Base-by-base conservation (phyloP, 306 rosid genomes). In the Pterocarpus macrocarpus region DNA sequence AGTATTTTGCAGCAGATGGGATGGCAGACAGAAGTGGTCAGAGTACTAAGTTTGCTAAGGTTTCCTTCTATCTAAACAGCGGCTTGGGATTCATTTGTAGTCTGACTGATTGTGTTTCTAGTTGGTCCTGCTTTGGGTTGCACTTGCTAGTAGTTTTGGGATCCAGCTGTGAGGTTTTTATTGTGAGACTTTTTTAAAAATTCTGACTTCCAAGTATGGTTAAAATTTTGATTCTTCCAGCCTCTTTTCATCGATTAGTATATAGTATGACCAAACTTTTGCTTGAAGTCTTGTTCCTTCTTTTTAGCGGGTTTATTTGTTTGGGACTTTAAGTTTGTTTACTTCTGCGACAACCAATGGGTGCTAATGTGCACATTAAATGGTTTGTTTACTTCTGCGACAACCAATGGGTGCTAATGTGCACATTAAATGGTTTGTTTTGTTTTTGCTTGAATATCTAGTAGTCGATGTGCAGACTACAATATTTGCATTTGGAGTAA, bases 81-180 rank as follows among this genome's bases (percentile, higher is more conserved):
- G 69, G 33, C 36, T 57, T 32, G 52, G 11, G 44, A 67, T 55
- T 69, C 69, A 10, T 32, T 43, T 39, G 41, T 30, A 15, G 44
- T 43, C 32, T 75, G 10, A 44, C 33, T 59, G 44, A 7, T 59
- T 63, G 45, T n/a, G 47, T 22, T 36, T 76, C 35, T 64, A 15
- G 50, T 5, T n/a, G 63, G 47, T 76, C 53, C 64, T 49, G 4
- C 49, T n/a, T 59, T 9, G 57, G 49, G 33, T 75, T 36, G 22
- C 66, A n/a, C 15, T 61, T 67, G 43, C 56, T 67, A 17, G 57
- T 69, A 11, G 64, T 53, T 73, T 57, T 38, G 44, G 36, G 45
- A 67, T 67, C 44, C 34, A 53, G n/a, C 10, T 55, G 58, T 66
- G 58, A 49, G 47, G 5, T 5, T 17, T 35, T 77, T 11, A 16